Base-by-base conservation (phyloP, 495 filamentous ascomycete genomes). In the Evernia prunastri region DNA sequence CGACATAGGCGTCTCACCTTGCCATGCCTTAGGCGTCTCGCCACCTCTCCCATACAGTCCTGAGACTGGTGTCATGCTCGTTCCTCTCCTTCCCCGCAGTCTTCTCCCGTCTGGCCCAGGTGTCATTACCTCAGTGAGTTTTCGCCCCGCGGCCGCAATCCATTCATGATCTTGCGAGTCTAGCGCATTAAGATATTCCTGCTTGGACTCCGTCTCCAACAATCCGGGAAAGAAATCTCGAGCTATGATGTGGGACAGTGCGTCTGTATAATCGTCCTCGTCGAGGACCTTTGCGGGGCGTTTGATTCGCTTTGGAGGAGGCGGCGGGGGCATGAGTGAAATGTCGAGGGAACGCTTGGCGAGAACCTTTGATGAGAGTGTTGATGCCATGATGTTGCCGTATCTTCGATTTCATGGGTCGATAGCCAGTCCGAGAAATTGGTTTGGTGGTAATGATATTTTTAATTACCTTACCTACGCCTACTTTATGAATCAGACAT, bases 221-320 rank as follows among this genome's bases (percentile, higher is more conserved):
- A 98, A 80, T 4, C 92, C 94, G 0, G 94, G 94, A 73, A 97
- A 98, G 80, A 94, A 98, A 76, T 98, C 95, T 45, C 95, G 89
- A 36, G 90, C 89, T 60, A 97, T 96, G 68, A 98, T 97, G 58
- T 96, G 87, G 2, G 93, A 96, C 33, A 98, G 77, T 12, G 89
- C 89, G 61, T 89, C 85, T 31, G 91, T 92, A 78, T 98, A 98
- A 67, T 86, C 85, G 69, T 98, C 94, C 80, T 98, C 94, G 74
- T 96, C 91, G 31, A 98, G 83, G 43, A 96, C 87, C 57, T 86
- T 92, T 64, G 89, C 81, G 6, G 94, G 94, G 36, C 94, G 86
- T 75, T 97, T 97, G 70, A 97, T 96, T 56, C 91, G 86, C 72
- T 96, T 97, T 29, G 89, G 82, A 1, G 88, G 86, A 8, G 93